Conservation (phyloP, 495 filamentous ascomycete genomes). For the Choiromyces venosus region DNA sequence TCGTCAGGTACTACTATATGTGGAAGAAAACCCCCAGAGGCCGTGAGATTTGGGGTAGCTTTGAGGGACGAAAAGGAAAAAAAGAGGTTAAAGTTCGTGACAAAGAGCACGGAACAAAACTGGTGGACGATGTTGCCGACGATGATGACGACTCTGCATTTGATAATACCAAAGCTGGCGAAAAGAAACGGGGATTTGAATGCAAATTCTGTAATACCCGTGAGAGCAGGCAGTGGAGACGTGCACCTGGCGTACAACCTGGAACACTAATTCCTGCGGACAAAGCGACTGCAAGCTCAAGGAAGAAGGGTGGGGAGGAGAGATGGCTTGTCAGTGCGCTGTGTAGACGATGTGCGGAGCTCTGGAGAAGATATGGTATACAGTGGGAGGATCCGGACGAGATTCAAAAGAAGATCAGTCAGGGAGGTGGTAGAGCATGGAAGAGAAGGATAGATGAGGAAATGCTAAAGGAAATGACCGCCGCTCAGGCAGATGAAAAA, state of each 20-base stretch:
- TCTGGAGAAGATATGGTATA: constrained; percentile 93
- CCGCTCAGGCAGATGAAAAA: constrained; percentile 47
- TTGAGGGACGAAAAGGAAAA: constrained; percentile 76
- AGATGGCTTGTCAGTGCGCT: constrained; percentile 73
- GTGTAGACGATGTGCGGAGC: constrained; percentile 78
- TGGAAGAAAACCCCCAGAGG: constrained; percentile 95
- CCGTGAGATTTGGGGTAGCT: constrained; percentile 81
- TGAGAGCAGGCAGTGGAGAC: constrained; percentile 80
- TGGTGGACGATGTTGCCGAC: constrained; percentile 88
- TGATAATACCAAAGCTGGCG: constrained; percentile 75
- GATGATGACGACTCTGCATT: constrained; percentile 95
- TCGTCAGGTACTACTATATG: constrained; percentile 90
- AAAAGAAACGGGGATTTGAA: constrained; percentile 73
- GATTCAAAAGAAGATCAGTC: constrained; percentile 78
- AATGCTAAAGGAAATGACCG: constrained; percentile 69
- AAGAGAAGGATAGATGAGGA: constrained; percentile 88
- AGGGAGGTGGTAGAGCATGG: constrained; percentile 76
- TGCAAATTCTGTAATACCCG: constrained; percentile 90
- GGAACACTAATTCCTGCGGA: constrained; percentile 69
- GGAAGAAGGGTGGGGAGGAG: constrained; percentile 64
- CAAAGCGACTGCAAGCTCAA: constrained; percentile 49
- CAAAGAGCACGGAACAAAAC: constrained; percentile 61
- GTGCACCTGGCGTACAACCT: constrained; percentile 70
- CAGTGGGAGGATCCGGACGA: constrained; percentile 96
- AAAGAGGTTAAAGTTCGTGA: constrained; percentile 66